Percentiles rank a stretch among this genome's conserved stretches.
phyloP scores from a whole-genome alignment of 768 basidiomycete genomes.

The Agaricus subrufescens region DNA sequence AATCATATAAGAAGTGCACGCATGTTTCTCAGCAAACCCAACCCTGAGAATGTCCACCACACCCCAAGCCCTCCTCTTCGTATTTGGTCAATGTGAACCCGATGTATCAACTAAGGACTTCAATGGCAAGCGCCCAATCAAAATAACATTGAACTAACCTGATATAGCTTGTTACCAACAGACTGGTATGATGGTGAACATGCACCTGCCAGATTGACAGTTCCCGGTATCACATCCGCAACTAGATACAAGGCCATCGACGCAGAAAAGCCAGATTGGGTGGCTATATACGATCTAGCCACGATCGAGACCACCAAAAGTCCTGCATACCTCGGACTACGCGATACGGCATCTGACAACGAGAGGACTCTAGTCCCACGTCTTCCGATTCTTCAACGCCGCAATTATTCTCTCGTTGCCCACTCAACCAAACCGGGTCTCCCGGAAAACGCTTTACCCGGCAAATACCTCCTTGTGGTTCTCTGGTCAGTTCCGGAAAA shows the following conservation, averaged over 20 bases:
- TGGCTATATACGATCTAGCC: conserved; percentile 26
- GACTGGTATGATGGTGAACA: conserved; percentile 33
- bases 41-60: not conserved
- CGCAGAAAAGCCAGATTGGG: conserved; percentile 20
- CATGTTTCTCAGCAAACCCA: not conserved
- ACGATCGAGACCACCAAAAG: conserved; percentile 17
- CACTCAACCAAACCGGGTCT: not conserved
- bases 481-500: conserved; percentile 10
- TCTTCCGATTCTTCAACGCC: conserved; percentile 19
- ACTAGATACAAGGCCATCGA: conserved; percentile 24
- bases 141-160: not conserved
- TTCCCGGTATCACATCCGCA: conserved; percentile 22
- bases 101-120: conserved; percentile 22
- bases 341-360: conserved; percentile 18
- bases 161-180: conserved; percentile 4
- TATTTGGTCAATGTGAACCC: conserved; percentile 22
- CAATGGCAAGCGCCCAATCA: conserved; percentile 17
- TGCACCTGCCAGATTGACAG: conserved; percentile 21
- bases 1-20: not conserved
- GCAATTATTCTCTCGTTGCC: conserved; percentile 19
- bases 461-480: conserved; percentile 16
- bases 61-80: conserved; percentile 19
- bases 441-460: conserved; percentile 6
- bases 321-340: conserved; percentile 20
- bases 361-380: conserved; percentile 21